Evolutionary conservation across 257 asterid genomes (phyloP).

Genomic region (Petunia axillaris): DNA sequence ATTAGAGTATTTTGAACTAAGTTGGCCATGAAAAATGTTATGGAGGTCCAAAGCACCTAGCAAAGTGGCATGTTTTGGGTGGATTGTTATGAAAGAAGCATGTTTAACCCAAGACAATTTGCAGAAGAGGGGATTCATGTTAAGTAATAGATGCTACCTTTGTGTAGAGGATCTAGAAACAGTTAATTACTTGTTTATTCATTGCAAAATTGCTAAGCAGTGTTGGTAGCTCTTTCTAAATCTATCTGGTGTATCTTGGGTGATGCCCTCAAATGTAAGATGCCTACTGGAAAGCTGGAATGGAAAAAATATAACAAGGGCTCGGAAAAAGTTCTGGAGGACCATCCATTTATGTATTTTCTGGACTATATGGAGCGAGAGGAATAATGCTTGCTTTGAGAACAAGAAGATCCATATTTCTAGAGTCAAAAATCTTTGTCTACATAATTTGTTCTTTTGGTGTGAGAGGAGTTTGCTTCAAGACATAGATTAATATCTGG

Average conservation of each 20-base stretch:
- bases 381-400: too few relatives aligned
- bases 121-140: not conserved
- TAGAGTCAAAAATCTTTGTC: too few relatives aligned
- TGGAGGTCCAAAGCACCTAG: not conserved
- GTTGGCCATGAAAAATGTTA: not conserved
- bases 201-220: not conserved
- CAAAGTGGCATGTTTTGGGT: not conserved
- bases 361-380: too few relatives aligned
- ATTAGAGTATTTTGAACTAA: not conserved
- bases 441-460: too few relatives aligned
- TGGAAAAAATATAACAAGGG: not conserved
- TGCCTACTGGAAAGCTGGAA: not conserved
- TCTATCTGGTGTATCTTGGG: not conserved
- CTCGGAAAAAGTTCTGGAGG: too few relatives aligned
- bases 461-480: too few relatives aligned
- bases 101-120: not conserved
- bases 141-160: not conserved
- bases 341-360: too few relatives aligned
- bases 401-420: too few relatives aligned
- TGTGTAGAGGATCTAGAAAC: not conserved
- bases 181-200: not conserved
- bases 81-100: not conserved
- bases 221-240: not conserved
- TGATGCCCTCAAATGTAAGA: slow-evolving; percentile 1
- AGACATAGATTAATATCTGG: too few relatives aligned